Base-by-base conservation (phyloP, 192 early-diverging fungal genomes). In the Coemansia sp. region DNA sequence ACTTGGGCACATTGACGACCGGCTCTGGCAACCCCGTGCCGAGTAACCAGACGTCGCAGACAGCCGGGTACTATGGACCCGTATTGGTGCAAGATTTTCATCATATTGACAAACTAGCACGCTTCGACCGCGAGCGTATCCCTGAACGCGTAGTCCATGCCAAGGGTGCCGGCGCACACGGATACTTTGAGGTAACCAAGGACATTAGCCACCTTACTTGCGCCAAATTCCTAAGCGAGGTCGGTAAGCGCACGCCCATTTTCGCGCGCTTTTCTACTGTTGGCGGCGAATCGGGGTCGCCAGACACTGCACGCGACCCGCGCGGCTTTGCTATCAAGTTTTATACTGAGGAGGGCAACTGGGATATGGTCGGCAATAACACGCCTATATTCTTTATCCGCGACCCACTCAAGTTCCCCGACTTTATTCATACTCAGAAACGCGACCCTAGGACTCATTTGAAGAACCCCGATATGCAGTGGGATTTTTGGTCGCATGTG, bases 81-180 rank as follows among this genome's bases (percentile, higher is more conserved):
- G 77, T 91, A 24, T 73, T 91, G 33, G 43, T 93, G 59, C 88
- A 92, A 70, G 93, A 95, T 74, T 91, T 93, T 65, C 87, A 90
- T 47, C 81, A 91, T 34, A 87, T 92, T 72, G 92, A 95, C 78
- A 92, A 91, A 74, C 85, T 93, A 42, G 81, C 91, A 67, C 92
- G 91, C 77, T 95, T 95, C 86, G 92, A 92, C 85, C 90, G 91
- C 65, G 92, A 94, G 80, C 88, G 93, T 75, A 93, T 92, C 55
- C 93, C 93, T 63, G 93, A 94, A 79, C 87, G 93, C 76, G 93
- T 95, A 47, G 93, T 95, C 59, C 92, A 95, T 73, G 93, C 93
- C 78, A 90, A 92, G 83, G 93, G 92, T 59, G 88, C 89, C 67
- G 94, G 91, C 49, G 94, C 93, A 29, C 91, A 93, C 71, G 93